phyloP scores from a whole-genome alignment of 2,329 filamentous ascomycete genomes.

The Lecanicillium sp. region DNA sequence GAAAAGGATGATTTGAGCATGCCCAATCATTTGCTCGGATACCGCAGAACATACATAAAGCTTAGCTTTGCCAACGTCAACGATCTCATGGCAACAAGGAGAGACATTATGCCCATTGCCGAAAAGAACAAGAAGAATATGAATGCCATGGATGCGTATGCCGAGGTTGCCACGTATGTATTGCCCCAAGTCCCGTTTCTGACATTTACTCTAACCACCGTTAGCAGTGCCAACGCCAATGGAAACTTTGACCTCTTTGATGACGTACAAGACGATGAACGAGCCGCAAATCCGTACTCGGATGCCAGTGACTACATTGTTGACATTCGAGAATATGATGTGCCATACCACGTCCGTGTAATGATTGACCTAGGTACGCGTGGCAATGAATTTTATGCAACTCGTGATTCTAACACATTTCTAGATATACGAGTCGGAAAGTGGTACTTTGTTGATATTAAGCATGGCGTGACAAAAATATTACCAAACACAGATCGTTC shows the following conservation, averaged over 20 bases:
- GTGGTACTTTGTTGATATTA: slow-evolving; percentile 94
- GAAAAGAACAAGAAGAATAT: slow-evolving; percentile 96
- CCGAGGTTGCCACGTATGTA: slow-evolving; percentile 80
- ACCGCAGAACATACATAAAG: slow-evolving; percentile 80
- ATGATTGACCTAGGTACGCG: slow-evolving; percentile 78
- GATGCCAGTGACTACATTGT: slow-evolving; percentile 96
- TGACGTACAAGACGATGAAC: slow-evolving; percentile 70
- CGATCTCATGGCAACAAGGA: slow-evolving; percentile 77
- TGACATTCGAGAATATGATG: slow-evolving; percentile 98
- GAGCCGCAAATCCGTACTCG: slow-evolving; percentile 63
- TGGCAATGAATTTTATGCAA: not conserved
- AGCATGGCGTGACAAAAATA: slow-evolving; percentile 80
- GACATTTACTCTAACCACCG: slow-evolving; percentile 11
- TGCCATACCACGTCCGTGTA: slow-evolving; percentile 97
- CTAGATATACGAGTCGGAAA: slow-evolving; percentile 89
- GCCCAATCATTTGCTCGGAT: slow-evolving; percentile 92
- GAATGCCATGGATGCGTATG: slow-evolving; percentile 96
- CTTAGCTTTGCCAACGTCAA: slow-evolving; percentile 80
- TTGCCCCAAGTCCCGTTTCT: not conserved
- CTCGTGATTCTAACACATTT: not conserved
- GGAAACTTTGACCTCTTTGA: slow-evolving; percentile 94
- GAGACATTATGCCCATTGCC: slow-evolving; percentile 78
- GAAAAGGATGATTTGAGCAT: slow-evolving; percentile 91
- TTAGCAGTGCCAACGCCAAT: slow-evolving; percentile 46
- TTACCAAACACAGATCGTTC: slow-evolving; percentile 80